A percentile compares a stretch with the other conserved stretches of the same genome.
phyloP scores from a whole-genome alignment of 331 rosid genomes.

The Quercus tomentella region DNA sequence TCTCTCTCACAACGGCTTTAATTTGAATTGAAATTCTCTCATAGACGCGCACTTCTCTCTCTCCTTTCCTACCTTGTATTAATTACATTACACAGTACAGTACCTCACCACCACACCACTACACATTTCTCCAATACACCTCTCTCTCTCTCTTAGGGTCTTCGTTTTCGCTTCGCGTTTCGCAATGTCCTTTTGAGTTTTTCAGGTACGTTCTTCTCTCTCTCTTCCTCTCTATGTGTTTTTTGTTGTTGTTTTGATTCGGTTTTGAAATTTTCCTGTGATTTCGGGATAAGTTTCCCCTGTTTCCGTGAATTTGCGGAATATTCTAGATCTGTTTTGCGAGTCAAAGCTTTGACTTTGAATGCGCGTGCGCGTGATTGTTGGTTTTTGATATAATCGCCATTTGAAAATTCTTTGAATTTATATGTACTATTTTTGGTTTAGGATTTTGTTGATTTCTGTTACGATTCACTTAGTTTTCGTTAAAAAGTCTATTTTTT shows the following conservation, averaged over 20 bases:
- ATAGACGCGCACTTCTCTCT: constrained; percentile 34
- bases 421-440: neutral
- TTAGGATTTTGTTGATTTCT: neutral
- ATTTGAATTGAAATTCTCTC: constrained; percentile 42
- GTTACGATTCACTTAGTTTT: neutral
- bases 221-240: neutral
- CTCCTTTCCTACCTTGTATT: constrained; percentile 12
- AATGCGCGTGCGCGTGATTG: neutral
- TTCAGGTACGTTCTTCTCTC: neutral
- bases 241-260: neutral
- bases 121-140: too few species aligned
- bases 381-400: neutral
- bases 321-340: neutral
- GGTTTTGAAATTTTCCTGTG: neutral
- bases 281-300: neutral
- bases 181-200: constrained; percentile 26
- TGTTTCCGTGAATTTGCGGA: neutral
- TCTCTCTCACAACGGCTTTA: constrained; percentile 35
- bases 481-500: too few species aligned
- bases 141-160: neutral
- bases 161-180: neutral
- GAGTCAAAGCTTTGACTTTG: neutral
- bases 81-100: constrained; percentile 6
- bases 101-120: too few species aligned
- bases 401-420: too few species aligned